Evolutionary conservation across 176 grass and related monocot genomes (phyloP), one percentile per base, ranked within the genome.

Genomic region (Melocanna baccifera): DNA sequence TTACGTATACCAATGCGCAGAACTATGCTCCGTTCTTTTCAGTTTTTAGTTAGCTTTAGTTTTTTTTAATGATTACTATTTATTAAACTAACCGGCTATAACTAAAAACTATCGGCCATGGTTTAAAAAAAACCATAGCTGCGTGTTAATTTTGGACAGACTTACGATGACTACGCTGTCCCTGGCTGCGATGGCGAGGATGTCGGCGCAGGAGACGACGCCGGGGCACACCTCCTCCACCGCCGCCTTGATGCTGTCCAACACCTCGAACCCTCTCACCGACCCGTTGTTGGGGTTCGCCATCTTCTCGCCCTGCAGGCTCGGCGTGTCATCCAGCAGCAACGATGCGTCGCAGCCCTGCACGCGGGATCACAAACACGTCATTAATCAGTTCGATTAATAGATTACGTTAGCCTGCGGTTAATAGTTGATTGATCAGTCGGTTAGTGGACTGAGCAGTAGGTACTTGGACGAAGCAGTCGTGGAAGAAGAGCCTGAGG

Each of bases 131-230:
- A 2, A 30, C 29, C 1, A 30, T 30, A 30, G 29, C 29, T 30
- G n/a, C n/a, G n/a, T n/a, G n/a, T n/a, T n/a, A n/a, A 34, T 9
- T 42, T 42, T 9, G 0, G 43, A 45, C 11, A 43, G 47, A 51
- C 51, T 68, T 73, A 97, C 92, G 12, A 55, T 73, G 39, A 89
- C 81, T 0, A 94, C 89, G 69, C 91, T 81, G 68, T 97, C 95
- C 25, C 91, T 89, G 0, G 89, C 89, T 0, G 91, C 90, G 81
- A 95, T 71, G 43, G 93, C 91, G 46, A 98, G 83, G 64, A 98
- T 90, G 86, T 98, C 95, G 62, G 95, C 88, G 78, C 95, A 98
- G n/a, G 95, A 98, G 18, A 98, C 95, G 43, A 97, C 84, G 71
- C 87, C 87, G 3, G 95, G 95, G 52, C 95, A 97, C 0, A 67